Evolutionary conservation across 1,139 yeast genomes (phyloP).

Genomic region (Hansenula lynferdii): DNA sequence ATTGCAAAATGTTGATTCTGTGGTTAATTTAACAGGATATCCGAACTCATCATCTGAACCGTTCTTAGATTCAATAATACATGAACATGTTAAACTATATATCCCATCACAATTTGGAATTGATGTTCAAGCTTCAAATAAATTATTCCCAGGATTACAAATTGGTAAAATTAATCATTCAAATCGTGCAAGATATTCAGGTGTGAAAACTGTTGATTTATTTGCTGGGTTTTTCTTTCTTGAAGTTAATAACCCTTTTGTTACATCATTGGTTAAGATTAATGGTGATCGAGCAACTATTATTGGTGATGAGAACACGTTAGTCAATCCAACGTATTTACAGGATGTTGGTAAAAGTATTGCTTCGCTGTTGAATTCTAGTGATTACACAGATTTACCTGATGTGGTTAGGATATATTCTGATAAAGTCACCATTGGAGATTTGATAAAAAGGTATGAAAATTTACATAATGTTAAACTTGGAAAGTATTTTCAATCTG

Average conservation of each 20-base stretch:
- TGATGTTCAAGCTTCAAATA: conserved; percentile 28
- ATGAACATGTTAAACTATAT: conserved; percentile 44
- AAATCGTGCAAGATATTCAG: conserved; percentile 35
- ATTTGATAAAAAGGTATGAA: conserved; percentile 38
- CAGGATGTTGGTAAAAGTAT: conserved; percentile 45
- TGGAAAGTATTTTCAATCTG: conserved; percentile 25
- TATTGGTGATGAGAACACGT: conserved; percentile 36
- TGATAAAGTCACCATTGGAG: conserved; percentile 34
- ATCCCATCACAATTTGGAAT: conserved; percentile 63
- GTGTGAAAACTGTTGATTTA: conserved; percentile 50
- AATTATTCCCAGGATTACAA: conserved; percentile 33
- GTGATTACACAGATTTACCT: conserved; percentile 37
- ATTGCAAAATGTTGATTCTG: conserved; percentile 45
- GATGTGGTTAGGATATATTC: conserved; percentile 41
- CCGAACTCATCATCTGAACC: conserved; percentile 26
- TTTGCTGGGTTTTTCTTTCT: conserved; percentile 35
- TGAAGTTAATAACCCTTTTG: conserved; percentile 4
- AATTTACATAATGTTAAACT: conserved; percentile 34
- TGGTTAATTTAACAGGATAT: conserved; percentile 39
- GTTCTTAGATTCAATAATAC: conserved; percentile 32
- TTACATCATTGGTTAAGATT: conserved; percentile 27
- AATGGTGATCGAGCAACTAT: conserved; percentile 34
- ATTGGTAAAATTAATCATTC: conserved; percentile 36
- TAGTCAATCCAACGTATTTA: conserved; percentile 32
- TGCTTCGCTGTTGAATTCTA: conserved; percentile 38